Conservation (phyloP, 306 rosid species). For the Gleditsia sinensis region DNA sequence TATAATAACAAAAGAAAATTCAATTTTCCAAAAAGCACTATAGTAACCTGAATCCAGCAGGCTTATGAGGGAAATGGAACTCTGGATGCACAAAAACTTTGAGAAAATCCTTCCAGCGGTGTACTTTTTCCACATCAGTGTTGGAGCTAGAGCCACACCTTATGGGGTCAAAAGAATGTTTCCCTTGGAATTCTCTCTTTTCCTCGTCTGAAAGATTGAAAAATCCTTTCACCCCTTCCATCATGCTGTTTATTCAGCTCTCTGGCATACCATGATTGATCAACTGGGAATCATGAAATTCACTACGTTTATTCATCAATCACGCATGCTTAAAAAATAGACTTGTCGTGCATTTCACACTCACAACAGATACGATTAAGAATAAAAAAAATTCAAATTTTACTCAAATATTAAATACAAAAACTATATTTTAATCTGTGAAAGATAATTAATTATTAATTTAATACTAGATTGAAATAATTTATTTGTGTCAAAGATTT, state of each 20-base stretch:
- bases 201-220: constrained; percentile 20
- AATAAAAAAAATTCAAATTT: no score
- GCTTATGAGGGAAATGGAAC: constrained; percentile 41
- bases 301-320: no score
- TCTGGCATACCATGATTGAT: constrained; percentile 21
- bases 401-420: no score
- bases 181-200: constrained; percentile 21
- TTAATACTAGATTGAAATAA: no score
- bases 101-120: constrained; percentile 43
- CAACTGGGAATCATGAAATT: no score
- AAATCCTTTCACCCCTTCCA: constrained; percentile 3
- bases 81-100: constrained; percentile 40
- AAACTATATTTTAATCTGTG: no score
- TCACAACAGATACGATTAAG: no score
- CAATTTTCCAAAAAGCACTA: constrained; percentile 8
- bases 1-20: no score
- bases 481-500: no score
- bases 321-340: no score
- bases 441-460: no score
- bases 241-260: constrained; percentile 20
- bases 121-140: neutral
- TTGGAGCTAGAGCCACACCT: constrained; percentile 33
- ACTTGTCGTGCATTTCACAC: no score
- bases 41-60: constrained; percentile 37
- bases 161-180: constrained; percentile 24